These are phyloP conservation scores for Craterostigma plantagineum DNA, from an alignment of 257 asterid species.

Conservation along the genomic window DNA sequence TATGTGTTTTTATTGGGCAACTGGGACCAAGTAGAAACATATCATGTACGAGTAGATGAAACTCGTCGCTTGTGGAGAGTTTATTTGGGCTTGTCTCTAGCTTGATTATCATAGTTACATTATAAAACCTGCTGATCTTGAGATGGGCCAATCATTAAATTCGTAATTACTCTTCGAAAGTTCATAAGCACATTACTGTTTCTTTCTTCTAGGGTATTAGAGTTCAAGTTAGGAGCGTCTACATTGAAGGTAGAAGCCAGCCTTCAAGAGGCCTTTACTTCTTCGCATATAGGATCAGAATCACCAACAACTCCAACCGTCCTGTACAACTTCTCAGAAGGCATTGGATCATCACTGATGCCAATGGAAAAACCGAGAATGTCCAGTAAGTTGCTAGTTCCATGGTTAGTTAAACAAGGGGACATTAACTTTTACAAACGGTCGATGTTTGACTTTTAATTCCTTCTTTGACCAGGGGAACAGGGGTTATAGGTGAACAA, in stretches of 20 bases:
- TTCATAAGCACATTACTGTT: neutral
- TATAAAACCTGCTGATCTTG: conserved; percentile 1
- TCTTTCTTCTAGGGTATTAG: conserved; percentile 41
- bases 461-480: conserved; percentile 28
- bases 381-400: conserved; percentile 46
- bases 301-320: conserved; percentile 68
- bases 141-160: neutral
- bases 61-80: conserved; percentile 4
- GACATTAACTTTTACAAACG: too few relatives aligned
- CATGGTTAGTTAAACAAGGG: neutral
- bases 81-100: neutral
- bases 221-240: conserved; percentile 81
- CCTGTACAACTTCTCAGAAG: conserved; percentile 83
- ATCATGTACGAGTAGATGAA: neutral
- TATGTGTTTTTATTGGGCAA: too few relatives aligned
- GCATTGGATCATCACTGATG: conserved; percentile 88
- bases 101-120: neutral
- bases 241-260: conserved; percentile 62
- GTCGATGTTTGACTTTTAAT: neutral
- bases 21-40: too few relatives aligned
- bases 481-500: conserved; percentile 83
- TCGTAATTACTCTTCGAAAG: neutral
- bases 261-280: conserved; percentile 65
- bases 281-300: conserved; percentile 72
- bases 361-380: conserved; percentile 51